Base-by-base conservation (phyloP, 208 protist species). In the Wallacemonas sp. region DNA sequence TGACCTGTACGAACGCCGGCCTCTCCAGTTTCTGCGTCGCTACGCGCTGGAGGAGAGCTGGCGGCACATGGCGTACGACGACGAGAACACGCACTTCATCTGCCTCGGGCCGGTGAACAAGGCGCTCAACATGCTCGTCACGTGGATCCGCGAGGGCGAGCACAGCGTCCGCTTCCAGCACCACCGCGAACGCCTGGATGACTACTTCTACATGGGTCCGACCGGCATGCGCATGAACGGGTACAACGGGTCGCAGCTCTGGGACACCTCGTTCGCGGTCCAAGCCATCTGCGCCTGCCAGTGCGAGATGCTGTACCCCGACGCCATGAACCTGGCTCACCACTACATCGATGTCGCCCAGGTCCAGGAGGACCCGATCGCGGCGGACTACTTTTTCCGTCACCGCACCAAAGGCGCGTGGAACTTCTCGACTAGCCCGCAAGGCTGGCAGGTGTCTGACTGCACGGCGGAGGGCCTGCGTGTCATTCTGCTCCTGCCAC, bases 201-300 rank as follows among this genome's bases (percentile, higher is more conserved):
- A 99, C 81, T 99, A 99, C 84, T 75, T 99, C 21, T 99, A 95
- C 92, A 83, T 98, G 65, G 76, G 78, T 17, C 67, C 85, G 16
- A 91, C 96, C 24, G 98, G 98, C 46, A 97, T 99, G 94, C 92
- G 96, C 48, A 99, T 99, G 96, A 94, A 95, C 62, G 98, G 98
- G 30, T 99, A 99, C 79, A 99, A 99, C 81, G 98, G 98, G 1
- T 98, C 92, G 27, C 98, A 99, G 85, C 82, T 99, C 39, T 99
- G 98, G 98, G 98, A 99, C 79, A 98, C 97, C 21, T 89, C 92
- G 17, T 99, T 99, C 70, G 89, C 94, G 1, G 85, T 98, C 30
- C 98, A 99, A 78, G 97, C 95, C 11, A 84, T 98, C 41, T 83
- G 90, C 52, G 93, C 94, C 19, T 93, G 83, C 67, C 72, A 80